Base-by-base conservation (phyloP, 805 yeast genomes). In the Tetrapisispora taiwanensis region DNA sequence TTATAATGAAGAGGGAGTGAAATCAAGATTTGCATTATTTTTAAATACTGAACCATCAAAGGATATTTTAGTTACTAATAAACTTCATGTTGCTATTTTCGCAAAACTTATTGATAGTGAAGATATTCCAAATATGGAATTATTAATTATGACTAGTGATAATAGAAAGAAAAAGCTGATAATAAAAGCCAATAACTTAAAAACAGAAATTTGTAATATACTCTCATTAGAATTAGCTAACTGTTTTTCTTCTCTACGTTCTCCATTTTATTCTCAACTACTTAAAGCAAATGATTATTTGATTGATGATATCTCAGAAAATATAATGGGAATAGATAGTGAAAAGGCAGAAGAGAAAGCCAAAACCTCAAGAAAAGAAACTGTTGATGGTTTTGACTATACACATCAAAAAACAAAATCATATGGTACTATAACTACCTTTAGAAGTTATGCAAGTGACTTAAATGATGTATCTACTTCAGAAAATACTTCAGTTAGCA, bases 21-120 rank as follows among this genome's bases (percentile, higher is more conserved):
- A 76, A 51, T 76, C 90, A 0, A 79, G 80, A 2, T 70, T 84
- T 48, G 77, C 79, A 0, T 57, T 89, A 15, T 76, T 84, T 48
- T 67, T 89, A 49, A 88, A 86, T 55, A 68, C 73, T 50, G 60
- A 70, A 3, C 67, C 74, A 7, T 66, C 70, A 49, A 30, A 54
- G 33, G 44, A 61, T 3, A 36, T 69, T 31, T 52, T 82, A 43
- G 54, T 57, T 5, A 52, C 59, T 15, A 52, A 70, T 33, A 56
- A 64, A 14, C 57, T 79, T 17, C 69, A 65, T 45, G 68, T 74
- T 4, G 76, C 76, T 0, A 54, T 80, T n/a, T 69, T 72, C 34
- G 74, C 77, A 0, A 63, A 65, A 28, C 67, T 72, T 36, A 48
- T 62, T 8, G 68, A 66, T 20, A 70, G 66, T 7, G 56, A 54